Conservation (phyloP, 169 alveolate species). For the Miamiensis avidus region DNA sequence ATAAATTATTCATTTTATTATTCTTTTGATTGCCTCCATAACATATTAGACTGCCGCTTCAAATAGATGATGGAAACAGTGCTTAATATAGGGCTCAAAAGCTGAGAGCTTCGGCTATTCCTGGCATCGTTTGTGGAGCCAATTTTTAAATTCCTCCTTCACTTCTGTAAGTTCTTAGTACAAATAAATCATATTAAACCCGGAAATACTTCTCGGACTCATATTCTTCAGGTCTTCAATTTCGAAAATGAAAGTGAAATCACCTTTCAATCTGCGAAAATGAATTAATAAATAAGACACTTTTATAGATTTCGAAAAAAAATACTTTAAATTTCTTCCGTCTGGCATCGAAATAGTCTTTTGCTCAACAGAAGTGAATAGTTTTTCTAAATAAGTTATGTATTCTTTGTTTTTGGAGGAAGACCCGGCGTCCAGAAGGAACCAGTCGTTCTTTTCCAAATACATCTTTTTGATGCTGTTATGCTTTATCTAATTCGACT, state of each 20-base stretch:
- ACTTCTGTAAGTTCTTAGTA: not conserved
- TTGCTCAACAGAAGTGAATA: too few relatives aligned
- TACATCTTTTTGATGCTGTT: too few relatives aligned
- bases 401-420: not conserved
- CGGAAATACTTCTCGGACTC: not conserved
- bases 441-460: not conserved
- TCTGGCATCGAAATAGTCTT: not conserved
- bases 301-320: too few relatives aligned
- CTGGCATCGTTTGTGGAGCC: not conserved
- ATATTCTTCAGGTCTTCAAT: not conserved
- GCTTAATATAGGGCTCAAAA: not conserved
- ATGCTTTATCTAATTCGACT: not conserved
- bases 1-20: too few relatives aligned
- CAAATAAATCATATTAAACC: not conserved
- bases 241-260: not conserved
- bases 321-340: not conserved
- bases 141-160: not conserved
- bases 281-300: too few relatives aligned
- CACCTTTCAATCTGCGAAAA: not conserved
- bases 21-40: not conserved
- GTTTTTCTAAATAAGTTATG: not conserved
- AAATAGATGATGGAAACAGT: not conserved
- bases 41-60: not conserved
- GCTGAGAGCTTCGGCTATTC: not conserved
- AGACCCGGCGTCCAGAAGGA: not conserved